Percentiles rank a stretch among this genome's conserved stretches.
Conservation (phyloP, 2,329 filamentous ascomycete species). For the Metarhizium album region DNA sequence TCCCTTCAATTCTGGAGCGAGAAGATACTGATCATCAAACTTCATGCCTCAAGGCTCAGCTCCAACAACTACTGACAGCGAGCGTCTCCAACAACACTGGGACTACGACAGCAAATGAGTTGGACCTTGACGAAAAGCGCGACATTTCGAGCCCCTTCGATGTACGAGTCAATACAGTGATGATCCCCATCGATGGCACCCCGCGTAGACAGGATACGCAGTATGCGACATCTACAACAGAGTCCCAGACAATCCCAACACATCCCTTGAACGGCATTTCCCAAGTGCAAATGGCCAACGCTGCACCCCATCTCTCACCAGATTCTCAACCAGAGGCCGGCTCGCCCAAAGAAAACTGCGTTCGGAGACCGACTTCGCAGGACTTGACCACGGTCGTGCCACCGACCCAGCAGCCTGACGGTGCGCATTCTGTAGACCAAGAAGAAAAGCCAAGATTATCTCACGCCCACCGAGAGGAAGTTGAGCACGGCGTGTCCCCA, state of each 20-base stretch:
- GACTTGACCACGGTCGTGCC: background rate
- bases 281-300: background rate
- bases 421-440: background rate
- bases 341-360: background rate
- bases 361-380: background rate
- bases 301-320: background rate
- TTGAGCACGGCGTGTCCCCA: background rate
- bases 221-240: background rate
- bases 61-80: background rate
- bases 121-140: background rate
- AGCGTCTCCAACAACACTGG: background rate
- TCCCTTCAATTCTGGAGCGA: slow-evolving; percentile 2
- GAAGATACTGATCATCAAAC: background rate
- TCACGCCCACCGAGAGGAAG: background rate
- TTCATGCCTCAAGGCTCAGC: background rate
- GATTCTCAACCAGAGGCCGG: background rate
- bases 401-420: background rate
- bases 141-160: background rate
- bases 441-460: background rate
- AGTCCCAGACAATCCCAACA: background rate
- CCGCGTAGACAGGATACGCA: background rate
- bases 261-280: background rate
- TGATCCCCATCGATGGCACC: background rate
- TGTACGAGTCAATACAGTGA: background rate
- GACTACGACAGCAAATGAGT: background rate